A percentile compares a stretch with the other conserved stretches of the same genome.
phyloP scores from a whole-genome alignment of 2,329 filamentous ascomycete species.

The Aspergillus ochraceus region DNA sequence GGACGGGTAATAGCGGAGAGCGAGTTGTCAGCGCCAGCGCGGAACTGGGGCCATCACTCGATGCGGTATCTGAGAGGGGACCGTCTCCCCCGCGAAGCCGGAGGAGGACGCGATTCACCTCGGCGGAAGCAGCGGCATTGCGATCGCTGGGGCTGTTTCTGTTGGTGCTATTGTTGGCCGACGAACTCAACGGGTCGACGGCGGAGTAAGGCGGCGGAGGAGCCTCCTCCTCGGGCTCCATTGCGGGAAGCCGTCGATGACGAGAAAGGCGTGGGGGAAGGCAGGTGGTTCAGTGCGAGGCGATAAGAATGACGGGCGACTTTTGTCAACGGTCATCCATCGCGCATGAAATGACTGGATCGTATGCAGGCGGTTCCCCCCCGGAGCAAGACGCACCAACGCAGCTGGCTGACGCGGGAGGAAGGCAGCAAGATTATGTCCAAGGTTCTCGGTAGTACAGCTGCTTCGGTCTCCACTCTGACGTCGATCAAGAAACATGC shows the following conservation, averaged over 20 bases:
- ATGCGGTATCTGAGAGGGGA: conserved; percentile 13
- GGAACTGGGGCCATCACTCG: conserved; percentile 19
- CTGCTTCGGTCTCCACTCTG: neutral
- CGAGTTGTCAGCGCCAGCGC: conserved; percentile 10
- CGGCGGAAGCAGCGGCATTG: conserved; percentile 17
- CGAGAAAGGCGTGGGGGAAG: neutral
- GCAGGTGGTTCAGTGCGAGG: neutral
- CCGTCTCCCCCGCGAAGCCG: conserved; percentile 23
- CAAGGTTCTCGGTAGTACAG: neutral
- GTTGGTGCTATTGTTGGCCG: conserved; percentile 15
- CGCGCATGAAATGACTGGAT: conserved; percentile 11
- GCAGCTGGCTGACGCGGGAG: conserved; percentile 12
- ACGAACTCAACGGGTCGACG: conserved; percentile 36
- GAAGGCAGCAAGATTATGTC: conserved; percentile 35
- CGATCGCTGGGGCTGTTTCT: conserved; percentile 1
- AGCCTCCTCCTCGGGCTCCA: conserved; percentile 41
- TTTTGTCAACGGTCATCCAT: conserved; percentile 17
- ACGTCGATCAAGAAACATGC: neutral
- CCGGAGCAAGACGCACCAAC: conserved; percentile 5
- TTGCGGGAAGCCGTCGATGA: conserved; percentile 16
- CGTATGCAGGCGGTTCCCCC: conserved; percentile 1
- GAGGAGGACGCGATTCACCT: conserved; percentile 12
- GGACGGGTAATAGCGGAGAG: conserved; percentile 22
- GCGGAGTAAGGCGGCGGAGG: conserved; percentile 45
- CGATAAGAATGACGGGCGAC: conserved; percentile 2